Percentiles rank a stretch among this genome's conserved stretches.
These are phyloP conservation scores for Hansenula anomala DNA, from an alignment of 1,139 yeast genomes.

Conservation along the genomic window DNA sequence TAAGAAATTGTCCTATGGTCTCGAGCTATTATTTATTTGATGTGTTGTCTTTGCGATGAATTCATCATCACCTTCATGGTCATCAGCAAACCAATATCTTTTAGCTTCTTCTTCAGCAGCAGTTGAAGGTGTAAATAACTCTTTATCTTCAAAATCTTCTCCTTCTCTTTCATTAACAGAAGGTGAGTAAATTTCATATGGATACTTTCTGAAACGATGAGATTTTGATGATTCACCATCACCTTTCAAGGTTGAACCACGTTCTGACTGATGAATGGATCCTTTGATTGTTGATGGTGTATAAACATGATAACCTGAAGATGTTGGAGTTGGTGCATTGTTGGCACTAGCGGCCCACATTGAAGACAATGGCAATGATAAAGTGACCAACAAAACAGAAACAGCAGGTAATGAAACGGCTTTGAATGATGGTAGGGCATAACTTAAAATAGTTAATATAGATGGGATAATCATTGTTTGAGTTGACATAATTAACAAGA, in stretches of 20 bases:
- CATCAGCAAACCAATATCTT: slow-evolving; percentile 24
- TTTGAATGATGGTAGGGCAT: slow-evolving; percentile 26
- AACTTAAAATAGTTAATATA: slow-evolving; percentile 52
- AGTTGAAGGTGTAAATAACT: slow-evolving; percentile 24
- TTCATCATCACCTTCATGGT: slow-evolving; percentile 14
- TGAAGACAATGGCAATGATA: slow-evolving; percentile 77
- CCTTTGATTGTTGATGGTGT: slow-evolving; percentile 14
- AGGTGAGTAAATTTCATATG: background rate
- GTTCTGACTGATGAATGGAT: slow-evolving; percentile 11
- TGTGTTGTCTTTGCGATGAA: slow-evolving; percentile 19
- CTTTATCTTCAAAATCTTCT: slow-evolving; percentile 16
- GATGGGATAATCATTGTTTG: slow-evolving; percentile 84
- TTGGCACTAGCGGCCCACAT: slow-evolving; percentile 80
- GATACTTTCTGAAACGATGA: background rate
- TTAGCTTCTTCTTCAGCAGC: slow-evolving; percentile 28
- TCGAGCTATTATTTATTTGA: slow-evolving; percentile 8
- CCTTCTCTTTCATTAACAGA: slow-evolving; percentile 2
- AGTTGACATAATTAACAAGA: slow-evolving; percentile 71
- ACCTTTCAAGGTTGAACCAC: slow-evolving; percentile 8
- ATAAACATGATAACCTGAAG: slow-evolving; percentile 14
- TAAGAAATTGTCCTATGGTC: no score
- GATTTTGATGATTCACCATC: background rate
- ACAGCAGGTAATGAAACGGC: slow-evolving; percentile 33
- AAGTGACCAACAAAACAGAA: slow-evolving; percentile 43
- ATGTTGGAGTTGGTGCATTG: slow-evolving; percentile 32